Evolutionary conservation across 345 rosid species (phyloP), one percentile per base, ranked within the genome.

Genomic region (Ricinus communis): DNA sequence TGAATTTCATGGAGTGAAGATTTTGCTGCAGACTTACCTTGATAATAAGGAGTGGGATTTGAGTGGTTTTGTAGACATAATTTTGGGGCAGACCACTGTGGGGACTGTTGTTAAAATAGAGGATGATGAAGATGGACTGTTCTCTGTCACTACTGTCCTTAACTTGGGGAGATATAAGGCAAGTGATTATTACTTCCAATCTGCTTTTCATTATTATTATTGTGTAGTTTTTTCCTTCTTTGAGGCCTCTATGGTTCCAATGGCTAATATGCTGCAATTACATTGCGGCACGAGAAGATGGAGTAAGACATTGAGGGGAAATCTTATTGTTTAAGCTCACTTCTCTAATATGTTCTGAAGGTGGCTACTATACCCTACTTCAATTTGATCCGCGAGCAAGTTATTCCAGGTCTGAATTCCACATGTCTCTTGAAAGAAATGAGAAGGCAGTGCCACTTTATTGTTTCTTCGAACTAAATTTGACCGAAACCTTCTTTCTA

Each of bases 61-160:
- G 85, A 92, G 90, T 72, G 89, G 91, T 40, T 95, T 92, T 73
- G 93, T 89, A 43, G 98, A 90, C 82, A 65, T 92, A 82, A 87
- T 95, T 65, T 62, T 89, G 86, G 93, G 73, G 52, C 98, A 95
- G 73, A 80, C 91, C 3, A 85, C 96, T 0, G 97, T 95, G n/a
- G 99, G 98, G 59, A 89, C 98, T 5, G 96, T 92, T 27, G 91
- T 92, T 51, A 95, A 95, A 85, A 79, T 89, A 45, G 94, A 87
- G 67, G 98, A 80, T 61, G 87, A 84, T 72, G 97, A 88, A 56
- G 97, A 91, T 65, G 79, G 87, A 4, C 71, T 91, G 33, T 92
- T 87, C 66, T 84, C 97, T 21, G 72, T 83, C 43, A 81, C 88
- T 69, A 72, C 88, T 65, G 93, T 84, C 62, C 93, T 90, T 53